phyloP scores from a whole-genome alignment of 2,329 filamentous ascomycete genomes.

The Hypoxylon sp. region DNA sequence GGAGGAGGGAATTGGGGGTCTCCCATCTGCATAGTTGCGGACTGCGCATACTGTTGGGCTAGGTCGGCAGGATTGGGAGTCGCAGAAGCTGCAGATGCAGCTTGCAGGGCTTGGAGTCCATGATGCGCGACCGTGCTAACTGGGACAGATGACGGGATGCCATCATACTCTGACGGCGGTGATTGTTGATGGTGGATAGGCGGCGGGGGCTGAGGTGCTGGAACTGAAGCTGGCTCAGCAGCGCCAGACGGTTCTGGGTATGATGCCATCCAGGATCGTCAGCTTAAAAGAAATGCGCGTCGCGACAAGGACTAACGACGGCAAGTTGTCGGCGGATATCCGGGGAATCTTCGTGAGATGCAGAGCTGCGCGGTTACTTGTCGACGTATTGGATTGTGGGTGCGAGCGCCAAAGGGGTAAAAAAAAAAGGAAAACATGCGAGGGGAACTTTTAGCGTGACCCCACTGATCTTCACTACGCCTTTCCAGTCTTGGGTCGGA shows the following conservation, averaged over 20 bases:
- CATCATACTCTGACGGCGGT: constrained; percentile 39
- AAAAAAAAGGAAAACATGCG: constrained; percentile 20
- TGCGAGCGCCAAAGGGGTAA: constrained; percentile 6
- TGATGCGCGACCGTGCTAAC: constrained; percentile 51
- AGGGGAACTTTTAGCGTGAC: constrained; percentile 17
- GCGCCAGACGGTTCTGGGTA: constrained; percentile 46
- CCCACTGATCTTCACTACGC: constrained; percentile 20
- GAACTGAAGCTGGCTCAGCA: constrained; percentile 19
- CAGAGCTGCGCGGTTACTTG: constrained; percentile 6
- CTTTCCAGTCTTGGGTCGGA: constrained; percentile 7
- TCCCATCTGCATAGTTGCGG: constrained; percentile 53
- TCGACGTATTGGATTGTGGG: constrained; percentile 22
- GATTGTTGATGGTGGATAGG: constrained; percentile 16
- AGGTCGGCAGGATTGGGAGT: constrained; percentile 39
- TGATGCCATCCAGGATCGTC: constrained; percentile 48
- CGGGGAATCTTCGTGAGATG: constrained; percentile 55
- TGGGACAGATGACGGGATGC: constrained; percentile 41
- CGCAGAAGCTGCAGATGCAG: constrained; percentile 49
- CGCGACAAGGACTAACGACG: constrained; percentile 41
- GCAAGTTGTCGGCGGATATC: constrained; percentile 54
- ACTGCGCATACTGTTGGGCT: constrained; percentile 56
- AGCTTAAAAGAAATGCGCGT: constrained; percentile 13
- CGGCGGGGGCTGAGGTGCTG: constrained; percentile 26
- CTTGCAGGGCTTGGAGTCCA: constrained; percentile 53
- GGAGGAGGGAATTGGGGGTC: constrained; percentile 46